A percentile compares a stretch with the other conserved stretches of the same genome.
Conservation (phyloP, 2,329 filamentous ascomycete genomes). For the Aspergillus carbonarius region DNA sequence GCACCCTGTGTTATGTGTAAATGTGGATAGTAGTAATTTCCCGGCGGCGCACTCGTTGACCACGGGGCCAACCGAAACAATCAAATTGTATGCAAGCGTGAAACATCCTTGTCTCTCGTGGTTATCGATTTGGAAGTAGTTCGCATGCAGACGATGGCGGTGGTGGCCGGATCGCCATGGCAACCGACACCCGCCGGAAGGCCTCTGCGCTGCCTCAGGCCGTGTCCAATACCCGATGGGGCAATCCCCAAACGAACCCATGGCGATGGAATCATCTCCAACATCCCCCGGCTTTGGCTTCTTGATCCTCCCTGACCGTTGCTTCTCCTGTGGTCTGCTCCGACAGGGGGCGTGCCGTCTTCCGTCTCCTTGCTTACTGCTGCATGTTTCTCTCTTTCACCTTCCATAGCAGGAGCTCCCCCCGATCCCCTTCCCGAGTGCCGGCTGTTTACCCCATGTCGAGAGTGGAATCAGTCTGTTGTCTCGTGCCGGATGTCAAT, state of each 20-base stretch:
- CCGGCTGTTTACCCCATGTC: constrained; percentile 12
- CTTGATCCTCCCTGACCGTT: constrained; percentile 3
- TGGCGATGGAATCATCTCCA: constrained; percentile 2
- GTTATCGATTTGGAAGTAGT: not conserved
- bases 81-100: not conserved
- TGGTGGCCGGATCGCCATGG: constrained; percentile 27
- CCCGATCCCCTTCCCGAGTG: not conserved
- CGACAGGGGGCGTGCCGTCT: constrained; percentile 1
- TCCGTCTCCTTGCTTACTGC: constrained; percentile 10
- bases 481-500: not conserved
- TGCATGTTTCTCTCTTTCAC: constrained; percentile 26
- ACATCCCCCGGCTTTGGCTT: not conserved
- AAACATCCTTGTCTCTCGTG: not conserved
- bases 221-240: constrained; percentile 18
- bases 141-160: no score
- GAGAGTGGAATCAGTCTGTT: not conserved
- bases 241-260: constrained; percentile 27
- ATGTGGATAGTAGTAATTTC: not conserved
- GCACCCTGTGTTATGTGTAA: not conserved
- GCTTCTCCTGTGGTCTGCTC: not conserved
- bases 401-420: constrained; percentile 20
- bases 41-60: not conserved
- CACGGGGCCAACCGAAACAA: not conserved
- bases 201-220: constrained; percentile 20
- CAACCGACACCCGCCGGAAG: constrained; percentile 19